Evolutionary conservation across 106 monocot species (phyloP).

Genomic region (Triglochin maritima): DNA sequence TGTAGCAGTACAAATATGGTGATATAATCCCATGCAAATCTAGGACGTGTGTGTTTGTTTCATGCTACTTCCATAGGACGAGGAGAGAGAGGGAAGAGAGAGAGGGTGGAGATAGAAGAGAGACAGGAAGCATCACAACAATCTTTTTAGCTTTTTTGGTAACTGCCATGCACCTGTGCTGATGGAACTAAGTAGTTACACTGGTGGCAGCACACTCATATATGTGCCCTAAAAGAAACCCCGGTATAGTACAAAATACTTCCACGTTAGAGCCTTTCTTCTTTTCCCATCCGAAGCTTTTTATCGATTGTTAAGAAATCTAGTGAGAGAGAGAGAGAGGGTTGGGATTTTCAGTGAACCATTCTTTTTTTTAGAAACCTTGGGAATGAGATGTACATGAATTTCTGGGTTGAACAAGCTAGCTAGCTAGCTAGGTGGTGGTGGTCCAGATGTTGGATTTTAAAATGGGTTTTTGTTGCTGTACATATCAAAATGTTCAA

Average conservation of each 20-base stretch:
- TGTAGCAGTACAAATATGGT: too few species aligned
- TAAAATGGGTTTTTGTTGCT: too few species aligned
- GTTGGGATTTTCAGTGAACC: not conserved
- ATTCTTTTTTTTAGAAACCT: too few species aligned
- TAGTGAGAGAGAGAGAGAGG: conserved; percentile 1
- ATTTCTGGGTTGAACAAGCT: not conserved
- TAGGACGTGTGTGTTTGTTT: not conserved
- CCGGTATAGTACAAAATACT: too few species aligned
- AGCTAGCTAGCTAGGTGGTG: not conserved
- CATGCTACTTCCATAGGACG: not conserved
- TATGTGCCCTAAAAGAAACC: not conserved
- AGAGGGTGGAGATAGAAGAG: not conserved
- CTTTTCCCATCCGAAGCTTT: not conserved
- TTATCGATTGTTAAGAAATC: not conserved
- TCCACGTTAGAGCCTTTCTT: not conserved
- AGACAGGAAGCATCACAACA: conserved; percentile 1
- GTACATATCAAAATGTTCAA: too few species aligned
- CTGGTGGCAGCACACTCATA: not conserved
- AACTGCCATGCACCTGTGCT: conserved; percentile 1
- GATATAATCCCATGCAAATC: conserved; percentile 1
- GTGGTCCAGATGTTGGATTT: too few species aligned
- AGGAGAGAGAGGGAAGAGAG: too few species aligned
- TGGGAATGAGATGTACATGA: too few species aligned
- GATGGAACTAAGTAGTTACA: not conserved
- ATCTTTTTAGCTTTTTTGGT: conserved; percentile 1